phyloP scores from a whole-genome alignment of 2,329 filamentous ascomycete species.

The Arthrobotrys pseudoclavata region DNA sequence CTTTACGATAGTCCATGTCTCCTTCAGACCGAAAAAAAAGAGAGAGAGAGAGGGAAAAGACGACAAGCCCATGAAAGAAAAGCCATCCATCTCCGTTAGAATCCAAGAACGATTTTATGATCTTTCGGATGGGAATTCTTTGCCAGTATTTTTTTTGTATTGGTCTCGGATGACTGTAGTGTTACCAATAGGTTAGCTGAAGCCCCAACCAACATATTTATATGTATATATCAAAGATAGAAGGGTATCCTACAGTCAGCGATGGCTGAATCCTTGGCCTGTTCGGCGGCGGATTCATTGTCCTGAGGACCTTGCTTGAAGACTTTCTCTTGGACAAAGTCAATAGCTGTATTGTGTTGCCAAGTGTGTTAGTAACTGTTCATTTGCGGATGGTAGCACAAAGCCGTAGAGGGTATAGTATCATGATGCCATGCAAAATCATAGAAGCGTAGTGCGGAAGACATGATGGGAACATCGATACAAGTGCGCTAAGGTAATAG shows the following conservation, averaged over 20 bases:
- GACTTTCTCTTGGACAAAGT: conserved; percentile 82
- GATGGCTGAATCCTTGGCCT: conserved; percentile 86
- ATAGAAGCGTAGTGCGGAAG: not conserved
- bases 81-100: not conserved
- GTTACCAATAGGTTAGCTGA: not conserved
- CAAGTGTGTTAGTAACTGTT: conserved; percentile 26
- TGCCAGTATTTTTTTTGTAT: conserved; percentile 79
- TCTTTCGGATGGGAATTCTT: conserved; percentile 79
- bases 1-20: conserved; percentile 10
- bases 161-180: conserved; percentile 72
- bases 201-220: too few species aligned
- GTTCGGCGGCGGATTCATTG: conserved; percentile 80
- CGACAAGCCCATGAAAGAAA: not conserved
- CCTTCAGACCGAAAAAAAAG: conserved; percentile 6
- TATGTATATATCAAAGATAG: not conserved
- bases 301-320: conserved; percentile 78
- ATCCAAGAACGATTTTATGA: conserved; percentile 64
- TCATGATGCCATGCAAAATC: conserved; percentile 16
- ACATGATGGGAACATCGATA: not conserved
- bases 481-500: not conserved
- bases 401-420: not conserved
- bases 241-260: conserved; percentile 70
- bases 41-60: not conserved
- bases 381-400: not conserved
- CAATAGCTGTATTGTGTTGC: conserved; percentile 73